phyloP scores from a whole-genome alignment of 208 protist genomes.

The Acanthamoeba lenticulata region DNA sequence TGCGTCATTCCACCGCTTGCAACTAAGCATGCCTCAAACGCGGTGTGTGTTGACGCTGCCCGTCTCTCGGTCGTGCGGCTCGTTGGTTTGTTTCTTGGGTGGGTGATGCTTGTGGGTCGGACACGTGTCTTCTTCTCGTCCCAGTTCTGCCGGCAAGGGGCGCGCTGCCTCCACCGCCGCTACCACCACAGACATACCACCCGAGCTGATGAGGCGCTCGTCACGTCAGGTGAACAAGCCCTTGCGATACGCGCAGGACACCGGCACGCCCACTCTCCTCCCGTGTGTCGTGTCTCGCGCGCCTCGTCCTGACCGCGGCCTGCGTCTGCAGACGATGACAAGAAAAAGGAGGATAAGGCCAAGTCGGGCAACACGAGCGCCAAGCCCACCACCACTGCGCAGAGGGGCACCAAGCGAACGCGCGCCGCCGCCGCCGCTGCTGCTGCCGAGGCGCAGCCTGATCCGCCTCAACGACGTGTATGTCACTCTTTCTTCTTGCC shows the following conservation, averaged over 20 bases:
- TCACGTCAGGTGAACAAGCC: conserved; percentile 2
- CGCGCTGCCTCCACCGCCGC: background rate
- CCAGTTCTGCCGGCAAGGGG: background rate
- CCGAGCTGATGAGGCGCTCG: conserved; percentile 12
- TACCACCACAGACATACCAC: background rate
- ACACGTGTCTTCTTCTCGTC: background rate
- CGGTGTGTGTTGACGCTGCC: too few species aligned
- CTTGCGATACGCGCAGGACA: conserved; percentile 48
- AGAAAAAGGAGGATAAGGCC: conserved; percentile 14
- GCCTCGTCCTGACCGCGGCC: too few species aligned
- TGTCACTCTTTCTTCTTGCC: background rate
- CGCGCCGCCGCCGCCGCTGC: background rate
- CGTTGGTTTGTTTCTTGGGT: too few species aligned
- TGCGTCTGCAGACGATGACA: conserved; percentile 27
- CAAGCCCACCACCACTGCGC: background rate
- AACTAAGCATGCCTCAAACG: too few species aligned
- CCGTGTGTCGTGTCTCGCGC: too few species aligned
- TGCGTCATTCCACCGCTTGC: too few species aligned
- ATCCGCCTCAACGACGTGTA: background rate
- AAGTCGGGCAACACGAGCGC: background rate
- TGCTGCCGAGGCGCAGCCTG: background rate
- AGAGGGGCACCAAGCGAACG: conserved; percentile 1
- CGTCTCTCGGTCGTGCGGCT: too few species aligned
- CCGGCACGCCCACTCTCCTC: background rate
- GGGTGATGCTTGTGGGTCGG: too few species aligned